These are phyloP conservation scores for Cocos nucifera DNA, from an alignment of 176 grass and related monocot species.

Conservation along the genomic window DNA sequence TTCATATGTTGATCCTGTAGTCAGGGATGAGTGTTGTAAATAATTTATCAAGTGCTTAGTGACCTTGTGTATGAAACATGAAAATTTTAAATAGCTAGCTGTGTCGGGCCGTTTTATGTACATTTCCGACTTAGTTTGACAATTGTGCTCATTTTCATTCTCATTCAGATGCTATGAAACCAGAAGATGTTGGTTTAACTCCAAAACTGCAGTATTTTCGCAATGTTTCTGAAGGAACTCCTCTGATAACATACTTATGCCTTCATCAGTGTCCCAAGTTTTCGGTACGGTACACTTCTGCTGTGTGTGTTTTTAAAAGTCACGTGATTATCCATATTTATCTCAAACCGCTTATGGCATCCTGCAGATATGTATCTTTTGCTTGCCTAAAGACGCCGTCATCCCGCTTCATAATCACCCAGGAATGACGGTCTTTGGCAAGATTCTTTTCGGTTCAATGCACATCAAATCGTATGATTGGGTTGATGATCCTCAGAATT, in stretches of 20 bases:
- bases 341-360: neutral
- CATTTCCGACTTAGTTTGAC: conserved; percentile 5
- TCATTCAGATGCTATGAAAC: conserved; percentile 43
- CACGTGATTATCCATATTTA: too few species aligned
- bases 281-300: conserved; percentile 27
- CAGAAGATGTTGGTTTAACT: conserved; percentile 40
- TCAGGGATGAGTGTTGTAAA: too few species aligned
- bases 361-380: conserved; percentile 92
- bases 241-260: conserved; percentile 55
- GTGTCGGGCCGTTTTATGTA: too few species aligned
- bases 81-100: too few species aligned
- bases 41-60: too few species aligned
- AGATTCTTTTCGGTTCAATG: conserved; percentile 90
- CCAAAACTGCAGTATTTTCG: conserved; percentile 35
- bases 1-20: too few species aligned
- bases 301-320: too few species aligned
- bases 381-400: conserved; percentile 44
- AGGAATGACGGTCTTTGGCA: conserved; percentile 92
- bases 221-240: conserved; percentile 12
- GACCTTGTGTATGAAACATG: too few species aligned
- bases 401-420: conserved; percentile 93
- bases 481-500: conserved; percentile 19
- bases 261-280: conserved; percentile 60
- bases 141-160: neutral
- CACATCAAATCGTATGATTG: conserved; percentile 85